phyloP scores from a whole-genome alignment of 495 filamentous ascomycete species.

The Hypoxylon subgilvum region DNA sequence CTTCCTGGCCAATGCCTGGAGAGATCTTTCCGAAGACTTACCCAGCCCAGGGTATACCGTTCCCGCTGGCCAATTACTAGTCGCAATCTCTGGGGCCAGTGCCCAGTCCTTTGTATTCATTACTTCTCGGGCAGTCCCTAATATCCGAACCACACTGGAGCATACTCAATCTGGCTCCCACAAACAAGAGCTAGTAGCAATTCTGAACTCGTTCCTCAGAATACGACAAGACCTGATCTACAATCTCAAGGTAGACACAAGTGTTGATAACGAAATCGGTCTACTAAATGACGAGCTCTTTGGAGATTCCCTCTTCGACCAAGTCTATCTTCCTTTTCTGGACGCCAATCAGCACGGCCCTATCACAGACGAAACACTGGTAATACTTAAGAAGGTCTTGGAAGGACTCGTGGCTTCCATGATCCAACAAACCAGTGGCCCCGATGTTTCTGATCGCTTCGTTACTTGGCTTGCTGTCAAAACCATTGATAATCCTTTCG shows the following conservation, averaged over 20 bases:
- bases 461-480: constrained; percentile 37
- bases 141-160: constrained; percentile 47
- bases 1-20: constrained; percentile 48
- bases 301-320: constrained; percentile 42
- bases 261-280: not conserved
- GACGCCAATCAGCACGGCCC: constrained; percentile 33
- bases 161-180: constrained; percentile 49
- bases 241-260: constrained; percentile 26
- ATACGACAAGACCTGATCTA: constrained; percentile 43
- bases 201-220: constrained; percentile 50
- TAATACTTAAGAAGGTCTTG: constrained; percentile 46
- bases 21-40: constrained; percentile 53
- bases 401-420: constrained; percentile 49
- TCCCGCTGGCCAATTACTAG: constrained; percentile 53
- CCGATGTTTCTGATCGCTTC: constrained; percentile 25
- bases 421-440: constrained; percentile 39
- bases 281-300: constrained; percentile 35
- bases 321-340: constrained; percentile 51
- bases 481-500: constrained; percentile 29
- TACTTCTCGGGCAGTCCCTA: constrained; percentile 42
- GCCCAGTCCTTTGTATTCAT: constrained; percentile 43
- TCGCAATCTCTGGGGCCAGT: constrained; percentile 48
- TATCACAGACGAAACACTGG: constrained; percentile 35
- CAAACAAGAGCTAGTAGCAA: constrained; percentile 49
- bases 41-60: constrained; percentile 52